Conservation (phyloP, 495 filamentous ascomycete species). For the Entonaema liquescens region DNA sequence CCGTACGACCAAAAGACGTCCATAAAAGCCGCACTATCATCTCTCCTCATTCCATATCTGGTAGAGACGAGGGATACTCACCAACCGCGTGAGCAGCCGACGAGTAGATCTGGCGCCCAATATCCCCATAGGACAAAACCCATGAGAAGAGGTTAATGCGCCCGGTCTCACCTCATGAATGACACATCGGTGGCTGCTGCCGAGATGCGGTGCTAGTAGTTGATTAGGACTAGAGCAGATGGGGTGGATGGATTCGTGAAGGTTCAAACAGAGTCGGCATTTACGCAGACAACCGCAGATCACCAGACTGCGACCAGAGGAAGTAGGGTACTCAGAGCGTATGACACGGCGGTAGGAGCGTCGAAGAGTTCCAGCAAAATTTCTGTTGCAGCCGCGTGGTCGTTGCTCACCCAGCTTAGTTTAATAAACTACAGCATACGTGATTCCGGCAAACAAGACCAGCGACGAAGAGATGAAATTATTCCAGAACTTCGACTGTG, state of each 20-base stretch:
- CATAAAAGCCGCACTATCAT: constrained; percentile 78
- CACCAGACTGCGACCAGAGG: constrained; percentile 33
- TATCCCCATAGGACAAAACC: constrained; percentile 55
- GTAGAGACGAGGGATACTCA: constrained; percentile 48
- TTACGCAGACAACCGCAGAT: constrained; percentile 32
- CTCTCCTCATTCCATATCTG: constrained; percentile 54
- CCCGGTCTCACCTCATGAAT: constrained; percentile 65
- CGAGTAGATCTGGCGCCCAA: constrained; percentile 68
- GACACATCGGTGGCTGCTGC: constrained; percentile 55
- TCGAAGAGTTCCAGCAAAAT: constrained; percentile 31
- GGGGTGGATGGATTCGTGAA: constrained; percentile 40
- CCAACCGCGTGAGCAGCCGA: constrained; percentile 43
- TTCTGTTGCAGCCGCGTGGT: constrained; percentile 53
- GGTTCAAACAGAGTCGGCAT: constrained; percentile 24
- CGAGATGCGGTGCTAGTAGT: constrained; percentile 53
- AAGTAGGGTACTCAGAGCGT: constrained; percentile 48
- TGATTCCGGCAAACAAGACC: constrained; percentile 59
- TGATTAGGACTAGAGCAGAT: constrained; percentile 24
- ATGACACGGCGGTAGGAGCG: constrained; percentile 44
- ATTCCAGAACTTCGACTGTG: constrained; percentile 48
- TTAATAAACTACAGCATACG: constrained; percentile 20
- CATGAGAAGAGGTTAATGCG: constrained; percentile 78
- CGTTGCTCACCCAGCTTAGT: constrained; percentile 48
- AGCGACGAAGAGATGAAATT: constrained; percentile 39
- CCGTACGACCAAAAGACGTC: constrained; percentile 84